Base-by-base conservation (phyloP, 2,329 filamentous ascomycete species). In the Diaporthe destruens region DNA sequence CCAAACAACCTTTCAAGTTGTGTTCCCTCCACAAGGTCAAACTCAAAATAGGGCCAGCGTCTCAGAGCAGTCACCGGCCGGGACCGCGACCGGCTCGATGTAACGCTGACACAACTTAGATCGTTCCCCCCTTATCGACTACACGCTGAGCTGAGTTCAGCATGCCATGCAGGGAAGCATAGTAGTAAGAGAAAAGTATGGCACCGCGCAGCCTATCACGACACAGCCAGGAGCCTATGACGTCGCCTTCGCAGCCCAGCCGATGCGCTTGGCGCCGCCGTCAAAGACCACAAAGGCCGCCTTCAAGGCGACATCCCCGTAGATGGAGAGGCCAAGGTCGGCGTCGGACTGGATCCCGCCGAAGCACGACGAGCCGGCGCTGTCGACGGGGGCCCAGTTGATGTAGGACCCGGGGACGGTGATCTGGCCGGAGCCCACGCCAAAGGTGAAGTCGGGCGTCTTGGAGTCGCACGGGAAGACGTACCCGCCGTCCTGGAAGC, bases 391-490 rank as follows among this genome's bases (percentile, higher is more conserved):
- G 1, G 75, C 75, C 61, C 80, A 83, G 75, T 81, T 83, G 75
- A 83, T 82, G 69, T 80, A 83, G n/a, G 77, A 75, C 2, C 85
- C 84, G 5, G 83, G 80, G 6, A 88, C 80, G 25, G 81, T 85
- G 12, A 81, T 84, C 69, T 82, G 77, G 73, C 84, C 80, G 49
- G 79, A 75, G 6, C 84, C 85, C 36, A 87, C 74, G 2, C 80
- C 81, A 55, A 88, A 79, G 9, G 81, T 81, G 53, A 88, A 78
- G 74, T 82, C 81, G 3, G 86, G 86, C 66, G 87, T 77, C 11
- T 76, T 69, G 2, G 80, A 71, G 56, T 79, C 78, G 77, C 86
- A 88, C 0, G 85, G 84, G 72, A 84, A 87, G 51, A 86, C 81
- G 72, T 82, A 85, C 1, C 72, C 72, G 5, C 85, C 85, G 4